Conservation (phyloP, 179 eudicot species). For the Amaranthus tricolor region DNA sequence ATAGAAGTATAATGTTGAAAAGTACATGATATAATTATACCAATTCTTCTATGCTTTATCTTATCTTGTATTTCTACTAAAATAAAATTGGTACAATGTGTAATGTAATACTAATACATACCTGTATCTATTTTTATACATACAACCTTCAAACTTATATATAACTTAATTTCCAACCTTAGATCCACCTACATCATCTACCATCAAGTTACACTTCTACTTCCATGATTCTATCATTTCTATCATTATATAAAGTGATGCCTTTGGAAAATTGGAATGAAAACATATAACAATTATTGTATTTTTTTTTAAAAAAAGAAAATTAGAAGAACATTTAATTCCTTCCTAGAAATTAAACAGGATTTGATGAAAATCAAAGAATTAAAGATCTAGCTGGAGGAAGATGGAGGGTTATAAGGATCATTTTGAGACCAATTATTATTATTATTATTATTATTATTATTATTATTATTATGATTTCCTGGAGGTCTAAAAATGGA, state of each 20-base stretch:
- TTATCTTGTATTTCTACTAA: too few relatives aligned
- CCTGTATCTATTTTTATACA: too few relatives aligned
- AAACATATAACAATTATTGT: neutral
- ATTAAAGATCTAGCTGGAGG: constrained; percentile 5
- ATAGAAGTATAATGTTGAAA: too few relatives aligned
- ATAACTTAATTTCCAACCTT: neutral
- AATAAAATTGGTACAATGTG: too few relatives aligned
- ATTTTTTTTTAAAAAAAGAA: neutral
- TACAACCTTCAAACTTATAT: neutral
- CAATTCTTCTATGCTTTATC: too few relatives aligned
- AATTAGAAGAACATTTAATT: neutral
- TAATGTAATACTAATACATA: too few relatives aligned
- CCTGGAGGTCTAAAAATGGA: constrained; percentile 19
- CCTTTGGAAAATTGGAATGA: neutral
- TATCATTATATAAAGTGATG: constrained; percentile 4
- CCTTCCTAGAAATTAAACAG: neutral
- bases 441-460: too few relatives aligned
- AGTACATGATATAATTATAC: too few relatives aligned
- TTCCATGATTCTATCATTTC: too few relatives aligned
- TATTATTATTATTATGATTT: too few relatives aligned
- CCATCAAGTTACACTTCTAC: neutral
- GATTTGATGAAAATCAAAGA: neutral
- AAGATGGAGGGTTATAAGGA: constrained; percentile 25
- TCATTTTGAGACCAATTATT: constrained; percentile 21
- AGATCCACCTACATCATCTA: constrained; percentile 1